Base-by-base conservation (phyloP, 306 rosid species). In the Cucurbita pepo region DNA sequence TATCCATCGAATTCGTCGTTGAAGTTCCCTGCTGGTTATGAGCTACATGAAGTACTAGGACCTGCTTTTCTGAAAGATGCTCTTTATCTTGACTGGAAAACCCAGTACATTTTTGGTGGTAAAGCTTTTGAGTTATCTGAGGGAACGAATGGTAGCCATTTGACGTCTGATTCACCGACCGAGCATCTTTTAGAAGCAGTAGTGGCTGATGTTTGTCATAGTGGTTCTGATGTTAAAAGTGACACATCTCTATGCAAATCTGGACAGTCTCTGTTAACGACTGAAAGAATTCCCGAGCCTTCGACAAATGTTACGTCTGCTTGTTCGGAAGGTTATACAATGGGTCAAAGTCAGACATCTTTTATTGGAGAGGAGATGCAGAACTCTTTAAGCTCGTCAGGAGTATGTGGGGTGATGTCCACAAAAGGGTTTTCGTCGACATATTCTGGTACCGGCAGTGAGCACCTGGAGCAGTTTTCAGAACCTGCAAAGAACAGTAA, bases 31-130 rank as follows among this genome's bases (percentile, higher is more conserved):
- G 96, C 96, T 82, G 99, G 95, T 47, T 91, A 85, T 78, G 99
- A 95, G 84, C 90, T 95, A 56, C 92, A 88, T 56, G 97, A 95
- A 89, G 99, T 87, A 44, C 96, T 95, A 69, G 99, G 99, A 76
- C 93, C 96, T 38, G 86, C 83, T 75, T 91, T 89, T 86, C 72
- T 78, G 61, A 84, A 76, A 83, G 84, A 78, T 76, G 81, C 82
- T 69, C 77, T 77, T 56, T 78, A 77, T 77, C 83, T 80, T 77
- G 89, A 83, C 71, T 84, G 67, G 84, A 71, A 62, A 60, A 73
- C 72, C 4, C 85, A 75, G 79, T 85, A 80, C 63, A 72, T 77
- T 74, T 84, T 81, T 48, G 88, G 86, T 74, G 56, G 81, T 77
- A 74, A 69, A 82, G 61, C 76, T 76, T 75, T 66, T 8, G 88